Percentiles rank a stretch among this genome's conserved stretches.
Evolutionary conservation across 1,284 basidiomycete species (phyloP).

Genomic region (Boletus semigastroideus): DNA sequence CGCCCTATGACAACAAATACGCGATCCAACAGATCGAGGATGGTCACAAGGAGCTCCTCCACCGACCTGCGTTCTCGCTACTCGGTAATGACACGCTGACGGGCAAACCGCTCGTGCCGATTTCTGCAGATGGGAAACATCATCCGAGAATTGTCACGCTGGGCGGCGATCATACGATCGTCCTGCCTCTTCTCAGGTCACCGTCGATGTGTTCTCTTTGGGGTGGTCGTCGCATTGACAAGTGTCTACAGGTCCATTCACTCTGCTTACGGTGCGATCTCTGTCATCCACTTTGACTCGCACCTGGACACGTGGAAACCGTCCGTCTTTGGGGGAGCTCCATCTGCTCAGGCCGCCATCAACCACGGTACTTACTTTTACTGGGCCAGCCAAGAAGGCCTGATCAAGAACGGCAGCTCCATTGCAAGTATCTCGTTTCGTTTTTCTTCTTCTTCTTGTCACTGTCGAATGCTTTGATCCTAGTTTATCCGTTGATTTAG

Average conservation of each 20-base stretch:
- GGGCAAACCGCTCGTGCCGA: conserved; percentile 51
- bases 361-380: conserved; percentile 81
- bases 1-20: conserved; percentile 65
- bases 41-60: conserved; percentile 62
- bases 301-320: conserved; percentile 78
- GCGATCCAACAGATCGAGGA: conserved; percentile 75
- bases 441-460: conserved; percentile 18
- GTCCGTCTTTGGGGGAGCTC: conserved; percentile 66
- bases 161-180: conserved; percentile 79
- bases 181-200: conserved; percentile 50
- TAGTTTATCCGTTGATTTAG: conserved; percentile 60
- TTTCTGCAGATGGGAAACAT: conserved; percentile 59
- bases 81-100: conserved; percentile 60
- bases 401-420: conserved; percentile 74
- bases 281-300: conserved; percentile 80
- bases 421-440: conserved; percentile 67
- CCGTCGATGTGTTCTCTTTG: not conserved
- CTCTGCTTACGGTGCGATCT: conserved; percentile 68
- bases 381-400: conserved; percentile 73
- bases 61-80: conserved; percentile 57
- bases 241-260: conserved; percentile 52
- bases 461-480: conserved; percentile 56
- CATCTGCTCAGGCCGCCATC: conserved; percentile 63
- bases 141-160: conserved; percentile 73
- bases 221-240: conserved; percentile 22